These are phyloP conservation scores for Crepidotus variabilis DNA, from an alignment of 768 basidiomycete genomes.

Conservation along the genomic window DNA sequence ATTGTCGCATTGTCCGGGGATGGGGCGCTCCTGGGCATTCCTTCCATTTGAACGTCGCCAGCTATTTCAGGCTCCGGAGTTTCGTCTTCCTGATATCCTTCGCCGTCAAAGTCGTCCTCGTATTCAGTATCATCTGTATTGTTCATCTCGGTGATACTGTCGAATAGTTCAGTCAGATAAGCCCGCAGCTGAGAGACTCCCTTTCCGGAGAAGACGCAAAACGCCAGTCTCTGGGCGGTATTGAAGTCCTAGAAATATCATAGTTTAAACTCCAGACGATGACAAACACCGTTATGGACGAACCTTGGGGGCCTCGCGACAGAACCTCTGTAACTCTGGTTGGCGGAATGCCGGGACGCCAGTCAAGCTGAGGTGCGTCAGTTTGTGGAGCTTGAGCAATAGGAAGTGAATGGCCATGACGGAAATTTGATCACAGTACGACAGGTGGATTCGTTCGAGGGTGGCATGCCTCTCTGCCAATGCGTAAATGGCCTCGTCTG, in stretches of 20 bases:
- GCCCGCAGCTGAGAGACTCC: slow-evolving; percentile 81
- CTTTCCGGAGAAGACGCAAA: slow-evolving; percentile 95
- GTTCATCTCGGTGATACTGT: slow-evolving; percentile 70
- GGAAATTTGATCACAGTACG: slow-evolving; percentile 94
- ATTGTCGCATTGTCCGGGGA: slow-evolving; percentile 7
- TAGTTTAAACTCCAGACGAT: slow-evolving; percentile 8
- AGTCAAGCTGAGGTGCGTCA: slow-evolving; percentile 96
- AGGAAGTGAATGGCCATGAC: slow-evolving; percentile 90
- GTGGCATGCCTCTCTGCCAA: slow-evolving; percentile 83
- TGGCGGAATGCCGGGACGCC: slow-evolving; percentile 91
- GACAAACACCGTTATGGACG: slow-evolving; percentile 1
- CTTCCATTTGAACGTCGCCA: slow-evolving; percentile 28
- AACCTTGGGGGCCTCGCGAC: slow-evolving; percentile 85
- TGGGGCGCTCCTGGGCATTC: too few species aligned
- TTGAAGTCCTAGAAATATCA: slow-evolving; percentile 73
- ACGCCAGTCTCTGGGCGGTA: slow-evolving; percentile 79
- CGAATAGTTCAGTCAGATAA: slow-evolving; percentile 74
- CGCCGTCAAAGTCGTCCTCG: slow-evolving; percentile 56
- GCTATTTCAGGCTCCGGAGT: slow-evolving; percentile 41
- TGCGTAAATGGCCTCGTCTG: slow-evolving; percentile 89
- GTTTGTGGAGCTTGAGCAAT: slow-evolving; percentile 80
- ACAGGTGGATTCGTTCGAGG: slow-evolving; percentile 93
- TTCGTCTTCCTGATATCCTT: slow-evolving; percentile 44
- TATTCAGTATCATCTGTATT: slow-evolving; percentile 69
- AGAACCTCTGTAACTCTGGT: slow-evolving; percentile 83